These are phyloP conservation scores for Vigna mungo DNA, from an alignment of 306 rosid species.

Conservation along the genomic window DNA sequence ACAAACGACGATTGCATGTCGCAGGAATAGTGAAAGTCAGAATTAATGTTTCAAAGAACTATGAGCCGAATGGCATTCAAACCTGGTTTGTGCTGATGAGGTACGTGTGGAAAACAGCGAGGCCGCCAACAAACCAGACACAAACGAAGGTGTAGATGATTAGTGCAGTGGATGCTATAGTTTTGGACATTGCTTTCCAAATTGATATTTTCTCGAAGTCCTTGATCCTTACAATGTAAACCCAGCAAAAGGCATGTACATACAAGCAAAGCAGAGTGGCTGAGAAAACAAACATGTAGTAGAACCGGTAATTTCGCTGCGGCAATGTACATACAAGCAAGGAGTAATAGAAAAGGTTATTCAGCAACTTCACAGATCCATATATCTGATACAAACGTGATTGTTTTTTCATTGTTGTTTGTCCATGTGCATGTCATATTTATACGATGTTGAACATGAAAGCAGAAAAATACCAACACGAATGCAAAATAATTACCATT, in stretches of 20 bases:
- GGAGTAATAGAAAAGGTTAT: slow-evolving; percentile 8
- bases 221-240: slow-evolving; percentile 67
- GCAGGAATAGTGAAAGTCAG: not conserved
- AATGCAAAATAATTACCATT: not conserved
- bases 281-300: slow-evolving; percentile 67
- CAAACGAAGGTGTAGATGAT: slow-evolving; percentile 60
- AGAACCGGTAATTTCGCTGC: slow-evolving; percentile 85
- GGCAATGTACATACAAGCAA: slow-evolving; percentile 39
- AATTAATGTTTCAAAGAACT: not conserved
- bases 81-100: slow-evolving; percentile 86
- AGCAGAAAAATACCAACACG: not conserved
- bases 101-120: slow-evolving; percentile 68
- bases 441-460: not conserved
- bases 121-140: slow-evolving; percentile 85
- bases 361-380: slow-evolving; percentile 31
- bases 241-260: slow-evolving; percentile 82
- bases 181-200: slow-evolving; percentile 74
- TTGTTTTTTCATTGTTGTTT: slow-evolving; percentile 3
- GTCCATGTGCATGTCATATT: slow-evolving; percentile 8
- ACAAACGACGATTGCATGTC: not conserved
- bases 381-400: slow-evolving; percentile 23
- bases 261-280: slow-evolving; percentile 71
- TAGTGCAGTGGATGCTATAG: slow-evolving; percentile 73
- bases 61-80: slow-evolving; percentile 18
- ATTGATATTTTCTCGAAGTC: slow-evolving; percentile 55